phyloP scores from a whole-genome alignment of 164 flowering plant genomes.

The Vitis cinerea region DNA sequence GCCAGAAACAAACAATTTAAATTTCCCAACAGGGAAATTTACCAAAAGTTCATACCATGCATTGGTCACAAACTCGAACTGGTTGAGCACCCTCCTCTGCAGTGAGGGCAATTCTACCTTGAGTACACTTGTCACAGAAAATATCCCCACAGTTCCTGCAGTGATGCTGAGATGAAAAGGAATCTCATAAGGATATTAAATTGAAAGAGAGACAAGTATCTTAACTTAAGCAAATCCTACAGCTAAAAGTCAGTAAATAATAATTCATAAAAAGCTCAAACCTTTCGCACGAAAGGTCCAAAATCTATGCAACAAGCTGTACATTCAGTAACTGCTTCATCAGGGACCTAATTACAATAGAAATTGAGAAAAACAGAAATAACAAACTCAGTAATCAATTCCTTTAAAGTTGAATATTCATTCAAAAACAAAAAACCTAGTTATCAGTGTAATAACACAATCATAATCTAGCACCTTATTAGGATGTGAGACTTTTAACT shows the following conservation, averaged over 20 bases:
- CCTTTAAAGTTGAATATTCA: neutral
- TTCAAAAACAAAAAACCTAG: too few species aligned
- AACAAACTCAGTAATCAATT: neutral
- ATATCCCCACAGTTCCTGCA: constrained; percentile 81
- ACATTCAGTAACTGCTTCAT: constrained; percentile 67
- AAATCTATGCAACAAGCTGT: constrained; percentile 58
- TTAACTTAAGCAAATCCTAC: neutral
- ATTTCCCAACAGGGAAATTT: too few species aligned
- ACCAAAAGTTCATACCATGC: constrained; percentile 49
- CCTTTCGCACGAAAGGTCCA: constrained; percentile 60
- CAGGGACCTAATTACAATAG: constrained; percentile 50
- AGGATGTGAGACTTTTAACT: too few species aligned
- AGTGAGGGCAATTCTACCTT: constrained; percentile 68
- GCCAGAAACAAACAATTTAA: neutral
- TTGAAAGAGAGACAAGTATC: neutral
- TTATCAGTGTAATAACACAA: too few species aligned
- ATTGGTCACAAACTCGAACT: constrained; percentile 73
- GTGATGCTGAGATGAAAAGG: constrained; percentile 55
- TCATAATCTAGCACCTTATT: too few species aligned
- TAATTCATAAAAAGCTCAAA: constrained; percentile 5
- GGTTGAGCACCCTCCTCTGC: constrained; percentile 63
- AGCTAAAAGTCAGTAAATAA: neutral
- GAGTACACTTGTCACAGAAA: constrained; percentile 77
- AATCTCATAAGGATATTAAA: neutral
- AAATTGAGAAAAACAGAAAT: neutral